phyloP scores from a whole-genome alignment of 148 eudicot species.

The Drosera capensis region DNA sequence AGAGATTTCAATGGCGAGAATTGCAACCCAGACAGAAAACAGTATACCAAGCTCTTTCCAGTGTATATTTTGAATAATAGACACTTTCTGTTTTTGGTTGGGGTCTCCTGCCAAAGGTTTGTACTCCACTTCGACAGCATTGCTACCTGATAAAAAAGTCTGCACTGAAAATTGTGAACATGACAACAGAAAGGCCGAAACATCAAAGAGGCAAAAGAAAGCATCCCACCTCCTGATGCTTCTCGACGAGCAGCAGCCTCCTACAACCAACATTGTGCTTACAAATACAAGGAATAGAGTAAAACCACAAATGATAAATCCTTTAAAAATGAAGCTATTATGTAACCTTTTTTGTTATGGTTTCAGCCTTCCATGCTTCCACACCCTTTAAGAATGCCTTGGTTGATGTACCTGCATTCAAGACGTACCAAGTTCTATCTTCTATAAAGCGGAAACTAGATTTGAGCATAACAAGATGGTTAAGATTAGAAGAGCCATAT shows the following conservation, averaged over 20 bases:
- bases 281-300: slow-evolving; percentile 1
- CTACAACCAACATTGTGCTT: slow-evolving; percentile 13
- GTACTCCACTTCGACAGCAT: slow-evolving; percentile 13
- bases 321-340: background rate
- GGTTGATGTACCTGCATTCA: slow-evolving; percentile 39
- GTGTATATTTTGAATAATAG: slow-evolving; percentile 22
- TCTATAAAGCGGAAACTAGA: too few species aligned
- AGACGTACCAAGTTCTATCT: too few species aligned
- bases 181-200: background rate
- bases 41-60: slow-evolving; percentile 36
- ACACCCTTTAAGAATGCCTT: slow-evolving; percentile 55
- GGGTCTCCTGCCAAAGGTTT: slow-evolving; percentile 22
- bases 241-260: slow-evolving; percentile 29
- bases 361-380: slow-evolving; percentile 63
- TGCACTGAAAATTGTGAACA: background rate
- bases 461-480: too few species aligned
- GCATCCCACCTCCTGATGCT: slow-evolving; percentile 15
- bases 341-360: slow-evolving; percentile 41
- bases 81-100: slow-evolving; percentile 15
- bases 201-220: background rate
- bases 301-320: background rate
- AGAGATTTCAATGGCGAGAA: slow-evolving; percentile 30
- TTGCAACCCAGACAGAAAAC: slow-evolving; percentile 30
- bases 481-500: too few species aligned
- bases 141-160: slow-evolving; percentile 8